phyloP scores from a whole-genome alignment of 441 rosid genomes.

The Populus tomentosa region DNA sequence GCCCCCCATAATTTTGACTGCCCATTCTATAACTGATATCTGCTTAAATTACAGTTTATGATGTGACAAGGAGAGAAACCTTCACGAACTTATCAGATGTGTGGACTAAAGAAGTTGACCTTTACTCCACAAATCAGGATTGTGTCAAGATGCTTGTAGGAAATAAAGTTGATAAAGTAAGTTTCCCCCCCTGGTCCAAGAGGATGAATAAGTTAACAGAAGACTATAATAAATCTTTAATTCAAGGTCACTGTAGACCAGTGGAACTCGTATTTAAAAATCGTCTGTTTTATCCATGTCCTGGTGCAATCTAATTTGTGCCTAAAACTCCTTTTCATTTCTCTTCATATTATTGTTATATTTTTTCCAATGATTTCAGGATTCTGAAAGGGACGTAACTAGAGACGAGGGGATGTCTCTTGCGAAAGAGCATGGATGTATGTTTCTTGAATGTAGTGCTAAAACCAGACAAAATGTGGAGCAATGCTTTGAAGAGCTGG shows the following conservation, averaged over 20 bases:
- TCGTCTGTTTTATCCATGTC: neutral
- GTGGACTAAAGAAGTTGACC: slow-evolving; percentile 55
- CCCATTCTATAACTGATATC: neutral
- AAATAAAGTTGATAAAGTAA: slow-evolving; percentile 50
- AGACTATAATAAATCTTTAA: neutral
- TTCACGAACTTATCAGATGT: slow-evolving; percentile 50
- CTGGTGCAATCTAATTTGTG: neutral
- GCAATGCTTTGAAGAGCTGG: slow-evolving; percentile 57
- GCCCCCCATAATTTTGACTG: neutral
- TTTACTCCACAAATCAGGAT: slow-evolving; percentile 43
- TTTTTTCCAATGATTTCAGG: slow-evolving; percentile 30
- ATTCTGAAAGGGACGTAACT: slow-evolving; percentile 49
- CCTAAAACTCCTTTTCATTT: neutral
- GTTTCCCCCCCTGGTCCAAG: neutral
- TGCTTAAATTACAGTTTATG: slow-evolving; percentile 30
- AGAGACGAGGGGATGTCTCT: slow-evolving; percentile 52
- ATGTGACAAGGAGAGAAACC: slow-evolving; percentile 50
- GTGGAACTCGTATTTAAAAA: neutral
- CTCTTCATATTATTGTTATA: neutral
- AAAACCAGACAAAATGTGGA: slow-evolving; percentile 53
- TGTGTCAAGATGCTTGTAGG: slow-evolving; percentile 60
- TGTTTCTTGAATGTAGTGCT: slow-evolving; percentile 59
- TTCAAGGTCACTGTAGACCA: neutral
- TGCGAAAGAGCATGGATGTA: slow-evolving; percentile 55
- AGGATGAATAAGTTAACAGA: neutral